Percentiles rank a stretch among this genome's conserved stretches.
Conservation (phyloP, 306 rosid species). For the Begonia loranthoides region DNA sequence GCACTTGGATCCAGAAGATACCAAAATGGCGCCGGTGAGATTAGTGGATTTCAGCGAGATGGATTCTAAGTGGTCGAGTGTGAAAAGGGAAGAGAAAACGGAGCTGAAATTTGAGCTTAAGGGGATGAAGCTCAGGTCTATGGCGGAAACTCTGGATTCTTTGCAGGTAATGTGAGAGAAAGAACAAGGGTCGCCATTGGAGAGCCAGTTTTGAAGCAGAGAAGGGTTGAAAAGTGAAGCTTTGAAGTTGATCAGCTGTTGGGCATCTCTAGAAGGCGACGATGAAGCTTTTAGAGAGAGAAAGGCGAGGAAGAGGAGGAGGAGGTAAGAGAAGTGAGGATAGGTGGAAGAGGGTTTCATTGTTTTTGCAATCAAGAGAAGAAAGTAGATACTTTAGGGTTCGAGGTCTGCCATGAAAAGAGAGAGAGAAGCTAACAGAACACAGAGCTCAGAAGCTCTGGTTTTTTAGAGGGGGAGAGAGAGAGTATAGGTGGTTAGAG, state of each 20-base stretch:
- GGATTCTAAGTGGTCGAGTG: slow-evolving; percentile 40
- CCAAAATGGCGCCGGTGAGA: slow-evolving; percentile 45
- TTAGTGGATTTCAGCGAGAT: slow-evolving; percentile 30
- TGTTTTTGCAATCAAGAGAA: background rate
- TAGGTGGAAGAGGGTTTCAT: slow-evolving; percentile 11
- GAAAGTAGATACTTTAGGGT: slow-evolving; percentile 8
- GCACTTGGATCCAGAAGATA: slow-evolving; percentile 26
- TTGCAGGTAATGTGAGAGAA: slow-evolving; percentile 56
- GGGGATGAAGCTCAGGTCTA: slow-evolving; percentile 35
- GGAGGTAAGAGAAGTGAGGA: slow-evolving; percentile 2
- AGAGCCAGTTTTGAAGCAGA: slow-evolving; percentile 47
- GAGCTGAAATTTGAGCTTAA: slow-evolving; percentile 42
- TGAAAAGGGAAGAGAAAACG: slow-evolving; percentile 28
- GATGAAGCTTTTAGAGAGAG: background rate
- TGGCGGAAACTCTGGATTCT: slow-evolving; percentile 33
- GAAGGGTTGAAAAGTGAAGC: slow-evolving; percentile 33
- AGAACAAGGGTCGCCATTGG: slow-evolving; percentile 37
- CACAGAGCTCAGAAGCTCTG: slow-evolving; percentile 21
- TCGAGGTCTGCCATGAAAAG: slow-evolving; percentile 4
- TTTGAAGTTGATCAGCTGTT: slow-evolving; percentile 56
- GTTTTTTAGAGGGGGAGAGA: slow-evolving; percentile 3
- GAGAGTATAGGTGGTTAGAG: slow-evolving; percentile 3
- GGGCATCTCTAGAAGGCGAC: slow-evolving; percentile 13
- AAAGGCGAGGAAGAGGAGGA: slow-evolving; percentile 6
- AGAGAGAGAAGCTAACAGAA: slow-evolving; percentile 10